Conservation (phyloP, 2,329 filamentous ascomycete genomes). For the Graphium sp. region DNA sequence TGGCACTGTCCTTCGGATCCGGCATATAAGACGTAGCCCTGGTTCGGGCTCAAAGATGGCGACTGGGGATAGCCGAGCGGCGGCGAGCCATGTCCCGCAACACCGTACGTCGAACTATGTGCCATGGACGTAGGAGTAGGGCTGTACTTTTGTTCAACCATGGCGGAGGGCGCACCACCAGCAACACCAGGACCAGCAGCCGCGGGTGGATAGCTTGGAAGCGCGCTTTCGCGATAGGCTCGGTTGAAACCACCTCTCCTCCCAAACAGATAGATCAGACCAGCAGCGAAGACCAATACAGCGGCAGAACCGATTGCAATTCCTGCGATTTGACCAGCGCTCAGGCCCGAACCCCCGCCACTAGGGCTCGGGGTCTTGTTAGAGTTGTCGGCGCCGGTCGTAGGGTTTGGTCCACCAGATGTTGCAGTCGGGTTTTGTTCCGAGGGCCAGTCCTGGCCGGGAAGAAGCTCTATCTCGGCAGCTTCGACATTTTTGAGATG, state of each 20-base stretch:
- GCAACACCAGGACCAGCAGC: not conserved
- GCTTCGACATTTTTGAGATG: conserved; percentile 29
- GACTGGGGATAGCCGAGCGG: not conserved
- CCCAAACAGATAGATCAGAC: conserved; percentile 29
- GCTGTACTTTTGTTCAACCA: conserved; percentile 12
- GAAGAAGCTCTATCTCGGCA: conserved; percentile 33
- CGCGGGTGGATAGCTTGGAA: conserved; percentile 6
- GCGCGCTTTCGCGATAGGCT: conserved; percentile 14
- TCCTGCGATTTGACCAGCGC: conserved; percentile 37
- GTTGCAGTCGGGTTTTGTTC: conserved; percentile 15
- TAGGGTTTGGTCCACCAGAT: conserved; percentile 6
- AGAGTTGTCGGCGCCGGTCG: conserved; percentile 5
- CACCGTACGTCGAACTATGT: conserved; percentile 7
- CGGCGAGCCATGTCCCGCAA: conserved; percentile 5
- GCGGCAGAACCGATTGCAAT: conserved; percentile 35
- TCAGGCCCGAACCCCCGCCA: conserved; percentile 7
- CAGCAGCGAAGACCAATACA: conserved; percentile 22
- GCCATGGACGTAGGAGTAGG: conserved; percentile 16
- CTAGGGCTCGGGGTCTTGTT: conserved; percentile 4
- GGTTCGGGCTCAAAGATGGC: conserved; percentile 1
- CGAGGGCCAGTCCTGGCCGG: conserved; percentile 35
- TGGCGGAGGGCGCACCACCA: conserved; percentile 4
- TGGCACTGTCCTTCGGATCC: conserved; percentile 6
- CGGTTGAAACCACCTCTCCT: conserved; percentile 19
- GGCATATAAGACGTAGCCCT: not conserved